Evolutionary conservation across 2,329 filamentous ascomycete species (phyloP).

Genomic region (Microdochium nivale): DNA sequence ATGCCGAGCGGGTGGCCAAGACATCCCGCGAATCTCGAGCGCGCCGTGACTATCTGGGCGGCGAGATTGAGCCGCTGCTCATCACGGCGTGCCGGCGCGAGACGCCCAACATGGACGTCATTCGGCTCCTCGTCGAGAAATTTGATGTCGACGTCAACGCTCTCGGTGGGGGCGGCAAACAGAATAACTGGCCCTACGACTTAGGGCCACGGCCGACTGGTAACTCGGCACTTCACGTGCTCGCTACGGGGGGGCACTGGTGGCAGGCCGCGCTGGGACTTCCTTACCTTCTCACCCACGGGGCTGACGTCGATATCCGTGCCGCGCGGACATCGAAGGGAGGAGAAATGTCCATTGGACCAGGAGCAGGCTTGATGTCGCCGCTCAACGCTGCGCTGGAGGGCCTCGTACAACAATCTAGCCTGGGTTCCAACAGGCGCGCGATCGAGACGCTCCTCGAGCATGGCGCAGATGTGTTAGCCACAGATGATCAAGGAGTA

Average conservation of each 20-base stretch:
- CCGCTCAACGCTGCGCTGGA: not conserved
- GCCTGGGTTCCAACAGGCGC: not conserved
- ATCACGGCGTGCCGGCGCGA: constrained; percentile 17
- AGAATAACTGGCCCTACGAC: not conserved
- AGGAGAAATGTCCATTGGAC: not conserved
- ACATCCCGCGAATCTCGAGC: not conserved
- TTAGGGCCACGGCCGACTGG: not conserved
- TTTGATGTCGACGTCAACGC: constrained; percentile 22
- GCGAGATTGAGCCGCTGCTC: constrained; percentile 10
- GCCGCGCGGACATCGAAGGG: not conserved
- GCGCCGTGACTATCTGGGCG: constrained; percentile 1
- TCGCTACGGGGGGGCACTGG: not conserved
- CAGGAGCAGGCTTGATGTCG: not conserved
- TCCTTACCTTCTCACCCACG: not conserved
- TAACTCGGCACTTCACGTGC: not conserved
- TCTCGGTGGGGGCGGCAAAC: not conserved
- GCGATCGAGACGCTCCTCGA: not conserved
- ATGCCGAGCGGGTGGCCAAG: constrained; percentile 3
- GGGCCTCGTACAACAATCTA: not conserved
- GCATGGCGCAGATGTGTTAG: not conserved
- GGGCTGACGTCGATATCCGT: not conserved
- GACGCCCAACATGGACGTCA: constrained; percentile 24
- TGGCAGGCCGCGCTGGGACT: not conserved
- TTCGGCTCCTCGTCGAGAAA: constrained; percentile 23
- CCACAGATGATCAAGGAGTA: not conserved